These are phyloP conservation scores for Plenodomus lindquistii DNA, from an alignment of 2,329 filamentous ascomycete genomes.

Conservation along the genomic window DNA sequence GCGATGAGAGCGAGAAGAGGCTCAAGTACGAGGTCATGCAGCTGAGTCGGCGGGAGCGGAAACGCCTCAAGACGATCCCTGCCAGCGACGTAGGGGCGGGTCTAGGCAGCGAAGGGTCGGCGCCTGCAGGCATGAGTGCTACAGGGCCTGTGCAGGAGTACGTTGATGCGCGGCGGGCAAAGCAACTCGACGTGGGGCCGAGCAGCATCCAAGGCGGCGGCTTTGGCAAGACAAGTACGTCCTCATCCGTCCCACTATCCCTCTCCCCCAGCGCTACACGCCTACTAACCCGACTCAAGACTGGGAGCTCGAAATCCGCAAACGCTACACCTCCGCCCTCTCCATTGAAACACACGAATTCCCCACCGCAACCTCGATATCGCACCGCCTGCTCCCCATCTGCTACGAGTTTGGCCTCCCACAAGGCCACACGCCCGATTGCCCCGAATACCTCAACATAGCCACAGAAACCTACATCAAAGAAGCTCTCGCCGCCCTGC, in stretches of 20 bases:
- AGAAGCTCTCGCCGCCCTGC: constrained; percentile 59
- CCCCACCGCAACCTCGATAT: constrained; percentile 60
- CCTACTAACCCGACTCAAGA: constrained; percentile 39
- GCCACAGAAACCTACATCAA: constrained; percentile 67
- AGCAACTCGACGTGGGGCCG: constrained; percentile 64
- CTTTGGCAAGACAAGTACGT: constrained; percentile 77
- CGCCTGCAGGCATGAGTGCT: constrained; percentile 11
- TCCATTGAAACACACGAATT: constrained; percentile 66
- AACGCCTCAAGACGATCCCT: constrained; percentile 60
- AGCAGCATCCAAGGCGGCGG: constrained; percentile 69
- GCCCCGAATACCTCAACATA: constrained; percentile 63
- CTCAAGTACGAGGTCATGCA: constrained; percentile 68
- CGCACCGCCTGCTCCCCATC: constrained; percentile 65
- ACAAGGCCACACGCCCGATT: constrained; percentile 56
- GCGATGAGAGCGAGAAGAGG: constrained; percentile 65
- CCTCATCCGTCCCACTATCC: neutral
- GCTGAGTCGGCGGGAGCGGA: constrained; percentile 61
- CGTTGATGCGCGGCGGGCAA: constrained; percentile 46
- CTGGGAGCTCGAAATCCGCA: constrained; percentile 68
- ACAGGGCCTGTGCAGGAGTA: constrained; percentile 35
- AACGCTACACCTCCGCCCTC: constrained; percentile 65
- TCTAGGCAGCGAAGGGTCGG: constrained; percentile 5
- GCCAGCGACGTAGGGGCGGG: constrained; percentile 38
- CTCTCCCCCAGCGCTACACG: neutral
- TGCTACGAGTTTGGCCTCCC: constrained; percentile 67